Evolutionary conservation across 352 stramenopile species (phyloP).

Genomic region (Phytophthora pini): DNA sequence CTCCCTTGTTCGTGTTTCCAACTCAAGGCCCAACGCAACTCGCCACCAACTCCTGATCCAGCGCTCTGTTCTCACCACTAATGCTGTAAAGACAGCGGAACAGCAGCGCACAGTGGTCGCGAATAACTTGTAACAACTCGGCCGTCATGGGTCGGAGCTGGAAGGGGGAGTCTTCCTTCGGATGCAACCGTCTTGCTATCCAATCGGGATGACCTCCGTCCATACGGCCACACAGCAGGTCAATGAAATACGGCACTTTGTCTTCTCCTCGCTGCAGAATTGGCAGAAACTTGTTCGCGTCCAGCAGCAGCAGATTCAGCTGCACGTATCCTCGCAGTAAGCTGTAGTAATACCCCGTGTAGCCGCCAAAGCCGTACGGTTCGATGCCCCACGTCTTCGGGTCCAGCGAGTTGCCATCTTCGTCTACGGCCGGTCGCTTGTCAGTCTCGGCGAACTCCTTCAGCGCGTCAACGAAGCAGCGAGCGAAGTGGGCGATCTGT

Average conservation of each 20-base stretch:
- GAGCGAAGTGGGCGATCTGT: conserved; percentile 33
- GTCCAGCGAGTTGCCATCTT: conserved; percentile 32
- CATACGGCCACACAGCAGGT: conserved; percentile 22
- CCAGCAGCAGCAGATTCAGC: conserved; percentile 42
- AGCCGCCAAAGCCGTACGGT: neutral
- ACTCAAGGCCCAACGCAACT: conserved; percentile 5
- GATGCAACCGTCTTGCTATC: conserved; percentile 15
- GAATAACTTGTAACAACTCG: conserved; percentile 28
- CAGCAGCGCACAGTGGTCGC: conserved; percentile 35
- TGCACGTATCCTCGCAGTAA: conserved; percentile 37
- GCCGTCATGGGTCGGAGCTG: conserved; percentile 29
- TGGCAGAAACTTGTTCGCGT: conserved; percentile 25
- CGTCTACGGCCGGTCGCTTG: conserved; percentile 21
- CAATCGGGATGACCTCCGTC: conserved; percentile 28
- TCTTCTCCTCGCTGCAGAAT: conserved; percentile 25
- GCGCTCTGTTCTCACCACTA: conserved; percentile 27
- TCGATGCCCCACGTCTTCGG: conserved; percentile 32
- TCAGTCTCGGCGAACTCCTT: conserved; percentile 36
- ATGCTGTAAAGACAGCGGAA: conserved; percentile 41
- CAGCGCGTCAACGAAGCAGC: conserved; percentile 30
- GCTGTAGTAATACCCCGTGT: conserved; percentile 37
- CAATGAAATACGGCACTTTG: conserved; percentile 11
- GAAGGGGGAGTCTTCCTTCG: neutral
- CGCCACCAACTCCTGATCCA: conserved; percentile 6
- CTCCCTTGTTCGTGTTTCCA: no score